Evolutionary conservation across 2,329 filamentous ascomycete genomes (phyloP).

Genomic region (Colletotrichum sp.): DNA sequence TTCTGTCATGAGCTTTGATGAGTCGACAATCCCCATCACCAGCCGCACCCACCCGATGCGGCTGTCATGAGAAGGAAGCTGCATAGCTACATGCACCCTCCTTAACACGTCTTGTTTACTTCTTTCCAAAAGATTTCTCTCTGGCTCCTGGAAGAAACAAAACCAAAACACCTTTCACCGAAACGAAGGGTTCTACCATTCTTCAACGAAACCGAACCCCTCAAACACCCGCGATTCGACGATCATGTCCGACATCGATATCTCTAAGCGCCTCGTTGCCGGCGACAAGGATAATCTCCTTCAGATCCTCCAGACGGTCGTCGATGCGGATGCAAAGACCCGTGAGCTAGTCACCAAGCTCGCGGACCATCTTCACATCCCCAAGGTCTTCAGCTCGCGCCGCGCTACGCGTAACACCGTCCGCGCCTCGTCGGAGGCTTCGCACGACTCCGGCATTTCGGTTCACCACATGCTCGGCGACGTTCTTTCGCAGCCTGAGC

Average conservation of each 20-base stretch:
- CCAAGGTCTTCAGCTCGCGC: neutral
- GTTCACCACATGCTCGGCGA: neutral
- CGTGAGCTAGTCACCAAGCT: neutral
- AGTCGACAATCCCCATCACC: neutral
- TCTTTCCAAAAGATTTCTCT: neutral
- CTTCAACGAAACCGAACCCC: neutral
- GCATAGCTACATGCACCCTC: neutral
- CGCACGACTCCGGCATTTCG: neutral
- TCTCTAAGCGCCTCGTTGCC: neutral
- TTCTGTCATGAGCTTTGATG: neutral
- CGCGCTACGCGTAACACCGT: neutral
- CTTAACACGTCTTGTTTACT: neutral
- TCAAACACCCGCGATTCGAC: neutral
- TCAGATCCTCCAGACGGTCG: neutral
- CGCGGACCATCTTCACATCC: neutral
- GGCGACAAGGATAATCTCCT: conserved; percentile 1
- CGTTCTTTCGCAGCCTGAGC: neutral
- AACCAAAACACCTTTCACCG: neutral
- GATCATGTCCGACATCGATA: neutral
- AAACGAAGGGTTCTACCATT: neutral
- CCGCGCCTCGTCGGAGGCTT: neutral
- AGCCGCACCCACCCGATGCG: neutral
- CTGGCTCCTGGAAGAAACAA: neutral
- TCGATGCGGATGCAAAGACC: neutral
- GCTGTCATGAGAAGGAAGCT: neutral